Base-by-base conservation (phyloP, 371 early-diverging fungal genomes). In the Lichtheimia hyalospora region DNA sequence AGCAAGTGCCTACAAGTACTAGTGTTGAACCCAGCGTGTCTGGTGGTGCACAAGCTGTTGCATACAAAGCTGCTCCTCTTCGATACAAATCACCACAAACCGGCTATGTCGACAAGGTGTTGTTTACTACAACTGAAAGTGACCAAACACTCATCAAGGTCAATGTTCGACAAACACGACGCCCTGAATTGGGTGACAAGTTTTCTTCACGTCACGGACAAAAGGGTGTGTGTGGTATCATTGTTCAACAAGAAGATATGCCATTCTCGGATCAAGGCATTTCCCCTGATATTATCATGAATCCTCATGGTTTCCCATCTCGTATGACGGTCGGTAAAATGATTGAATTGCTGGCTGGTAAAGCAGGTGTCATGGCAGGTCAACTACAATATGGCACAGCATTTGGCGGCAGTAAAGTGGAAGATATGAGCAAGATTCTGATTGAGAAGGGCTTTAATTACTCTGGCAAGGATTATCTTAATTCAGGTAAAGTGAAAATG, bases 301-400 rank as follows among this genome's bases (percentile, higher is more conserved):
- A 99, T 81, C 99, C 99, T 28, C 99, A 99, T 81, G 99, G 99
- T 70, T 99, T 99, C 89, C 99, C 99, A 24, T 96, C 96, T 21
- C 96, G 99, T 82, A 99, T 99, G 99, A 99, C 99, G 21, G 99
- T 99, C 5, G 99, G 99, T 53, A 99, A 99, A 75, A 97, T 99
- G 91, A 94, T 99, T 71, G 99, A 99, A 79, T 73, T 97, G 58
- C 71, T 98, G 51, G 93, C 95, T 6, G 99, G 99, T 61, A 99
- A 99, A 75, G 99, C 99, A 0, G 99, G 98, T 52, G 93, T 99
- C 2, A 67, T 99, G 60, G 90, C 89, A 62, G 99, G 99, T 24
- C 82, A 92, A 69, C 74, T 96, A 41, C 97, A 97, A 68, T 99
- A 99, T 64, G 99, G 98, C 54, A 99, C 99, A 13, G 96, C 95